Conservation (phyloP, 2,329 filamentous ascomycete genomes). For the Aspergillus felis region DNA sequence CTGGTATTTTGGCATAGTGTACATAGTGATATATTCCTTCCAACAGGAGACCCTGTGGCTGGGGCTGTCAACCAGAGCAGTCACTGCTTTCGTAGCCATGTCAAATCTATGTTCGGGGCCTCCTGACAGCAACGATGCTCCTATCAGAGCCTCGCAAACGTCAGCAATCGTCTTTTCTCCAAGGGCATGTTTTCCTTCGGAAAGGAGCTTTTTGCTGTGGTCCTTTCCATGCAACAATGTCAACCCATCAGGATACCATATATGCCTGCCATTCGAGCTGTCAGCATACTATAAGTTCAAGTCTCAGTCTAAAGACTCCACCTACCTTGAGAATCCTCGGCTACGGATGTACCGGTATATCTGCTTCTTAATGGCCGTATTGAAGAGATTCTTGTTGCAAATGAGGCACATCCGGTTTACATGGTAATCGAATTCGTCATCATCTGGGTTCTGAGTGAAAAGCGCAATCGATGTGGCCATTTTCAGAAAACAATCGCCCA, state of each 20-base stretch:
- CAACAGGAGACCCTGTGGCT: slow-evolving; percentile 68
- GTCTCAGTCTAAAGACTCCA: neutral
- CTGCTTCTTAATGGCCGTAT: slow-evolving; percentile 63
- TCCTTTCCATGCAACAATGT: slow-evolving; percentile 70
- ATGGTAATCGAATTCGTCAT: slow-evolving; percentile 83
- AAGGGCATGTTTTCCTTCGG: slow-evolving; percentile 57
- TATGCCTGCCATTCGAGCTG: slow-evolving; percentile 48
- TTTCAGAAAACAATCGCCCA: slow-evolving; percentile 92
- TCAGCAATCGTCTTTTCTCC: slow-evolving; percentile 90
- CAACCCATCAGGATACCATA: slow-evolving; percentile 84
- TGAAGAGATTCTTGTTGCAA: slow-evolving; percentile 86
- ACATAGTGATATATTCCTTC: slow-evolving; percentile 68
- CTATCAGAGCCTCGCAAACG: slow-evolving; percentile 91
- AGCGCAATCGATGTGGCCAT: slow-evolving; percentile 90
- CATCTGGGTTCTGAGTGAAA: slow-evolving; percentile 70
- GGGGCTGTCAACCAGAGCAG: slow-evolving; percentile 59
- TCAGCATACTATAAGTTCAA: slow-evolving; percentile 2
- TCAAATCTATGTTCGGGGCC: slow-evolving; percentile 52
- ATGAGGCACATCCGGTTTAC: slow-evolving; percentile 86
- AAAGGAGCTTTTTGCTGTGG: slow-evolving; percentile 45
- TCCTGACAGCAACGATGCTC: slow-evolving; percentile 66
- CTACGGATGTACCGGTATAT: slow-evolving; percentile 76
- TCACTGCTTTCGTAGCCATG: slow-evolving; percentile 57
- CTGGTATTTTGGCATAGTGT: slow-evolving; percentile 70
- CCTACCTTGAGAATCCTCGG: slow-evolving; percentile 69